phyloP scores from a whole-genome alignment of 2,329 filamentous ascomycete genomes.

The Pseudofabraea citricarpa region DNA sequence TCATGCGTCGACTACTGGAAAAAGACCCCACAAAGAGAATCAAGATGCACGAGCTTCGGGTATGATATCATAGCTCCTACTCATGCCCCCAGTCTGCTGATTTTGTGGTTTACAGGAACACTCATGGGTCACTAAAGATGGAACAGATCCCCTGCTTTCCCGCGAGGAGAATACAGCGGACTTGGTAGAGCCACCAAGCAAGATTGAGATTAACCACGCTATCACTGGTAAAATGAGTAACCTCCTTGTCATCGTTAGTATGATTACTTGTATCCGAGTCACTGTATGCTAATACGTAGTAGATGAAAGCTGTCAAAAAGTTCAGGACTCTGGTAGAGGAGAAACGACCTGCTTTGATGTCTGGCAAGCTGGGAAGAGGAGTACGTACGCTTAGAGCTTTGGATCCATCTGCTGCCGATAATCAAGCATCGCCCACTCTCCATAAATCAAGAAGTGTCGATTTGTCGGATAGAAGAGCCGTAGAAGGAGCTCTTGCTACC shows the following conservation, averaged over 20 bases:
- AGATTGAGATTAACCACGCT: constrained; percentile 83
- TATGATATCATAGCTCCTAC: constrained; percentile 45
- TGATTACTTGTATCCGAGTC: constrained; percentile 6
- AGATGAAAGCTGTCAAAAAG: constrained; percentile 87
- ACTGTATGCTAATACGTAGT: constrained; percentile 8
- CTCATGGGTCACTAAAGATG: constrained; percentile 84
- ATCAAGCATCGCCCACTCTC: constrained; percentile 18
- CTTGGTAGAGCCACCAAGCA: constrained; percentile 77
- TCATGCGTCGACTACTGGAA: constrained; percentile 71
- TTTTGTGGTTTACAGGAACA: constrained; percentile 59
- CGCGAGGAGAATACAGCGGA: constrained; percentile 82
- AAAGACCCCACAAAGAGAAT: constrained; percentile 84
- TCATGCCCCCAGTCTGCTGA: not conserved
- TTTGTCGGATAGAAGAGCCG: constrained; percentile 41
- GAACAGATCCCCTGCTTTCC: constrained; percentile 72
- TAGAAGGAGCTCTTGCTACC: constrained; percentile 44
- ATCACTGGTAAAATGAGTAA: constrained; percentile 88
- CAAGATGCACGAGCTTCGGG: constrained; percentile 74
- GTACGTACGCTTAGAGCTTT: constrained; percentile 49
- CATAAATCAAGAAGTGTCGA: constrained; percentile 44
- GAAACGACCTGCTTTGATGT: constrained; percentile 45
- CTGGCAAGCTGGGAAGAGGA: constrained; percentile 54
- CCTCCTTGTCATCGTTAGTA: constrained; percentile 69
- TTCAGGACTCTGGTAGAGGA: constrained; percentile 73
- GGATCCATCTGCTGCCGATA: constrained; percentile 43